A percentile compares a stretch with the other conserved stretches of the same genome.
Conservation (phyloP, 2,329 filamentous ascomycete species). For the Aspergillus spinulosporus region DNA sequence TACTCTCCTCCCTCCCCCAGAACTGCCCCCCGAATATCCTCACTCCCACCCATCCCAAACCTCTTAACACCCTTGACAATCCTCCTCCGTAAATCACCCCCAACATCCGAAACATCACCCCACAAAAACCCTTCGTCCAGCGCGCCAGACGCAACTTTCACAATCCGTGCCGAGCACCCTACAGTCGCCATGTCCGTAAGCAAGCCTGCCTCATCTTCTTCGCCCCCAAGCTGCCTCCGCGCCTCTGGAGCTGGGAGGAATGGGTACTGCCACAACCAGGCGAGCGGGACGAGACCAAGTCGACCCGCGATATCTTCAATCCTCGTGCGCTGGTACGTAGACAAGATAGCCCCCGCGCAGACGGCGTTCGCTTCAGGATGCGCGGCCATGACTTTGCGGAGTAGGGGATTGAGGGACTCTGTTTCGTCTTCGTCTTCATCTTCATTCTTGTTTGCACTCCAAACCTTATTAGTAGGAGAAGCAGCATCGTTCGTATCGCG, state of each 20-base stretch:
- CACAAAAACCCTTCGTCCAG: slow-evolving; percentile 79
- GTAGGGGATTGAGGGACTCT: slow-evolving; percentile 76
- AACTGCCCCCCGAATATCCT: slow-evolving; percentile 65
- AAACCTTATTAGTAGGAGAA: neutral
- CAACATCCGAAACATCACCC: slow-evolving; percentile 67
- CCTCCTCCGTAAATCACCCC: slow-evolving; percentile 48
- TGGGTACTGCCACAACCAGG: slow-evolving; percentile 92
- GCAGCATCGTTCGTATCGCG: slow-evolving; percentile 21
- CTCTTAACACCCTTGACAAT: slow-evolving; percentile 53
- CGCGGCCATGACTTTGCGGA: slow-evolving; percentile 62
- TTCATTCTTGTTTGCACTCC: neutral
- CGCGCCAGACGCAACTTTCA: slow-evolving; percentile 92
- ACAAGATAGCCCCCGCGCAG: slow-evolving; percentile 87
- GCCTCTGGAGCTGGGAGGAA: slow-evolving; percentile 58
- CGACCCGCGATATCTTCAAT: slow-evolving; percentile 88
- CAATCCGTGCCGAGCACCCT: slow-evolving; percentile 79
- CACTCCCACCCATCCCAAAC: slow-evolving; percentile 60
- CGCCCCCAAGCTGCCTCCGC: slow-evolving; percentile 9
- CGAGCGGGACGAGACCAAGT: slow-evolving; percentile 77
- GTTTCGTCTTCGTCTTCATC: slow-evolving; percentile 67
- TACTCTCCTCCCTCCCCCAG: slow-evolving; percentile 95
- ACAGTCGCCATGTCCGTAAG: slow-evolving; percentile 77
- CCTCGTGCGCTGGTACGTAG: slow-evolving; percentile 93
- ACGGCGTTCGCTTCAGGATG: slow-evolving; percentile 85
- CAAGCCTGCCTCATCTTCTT: slow-evolving; percentile 48